These are phyloP conservation scores for Saccharomyces hybrid DNA, from an alignment of 1,139 yeast species.

Conservation along the genomic window DNA sequence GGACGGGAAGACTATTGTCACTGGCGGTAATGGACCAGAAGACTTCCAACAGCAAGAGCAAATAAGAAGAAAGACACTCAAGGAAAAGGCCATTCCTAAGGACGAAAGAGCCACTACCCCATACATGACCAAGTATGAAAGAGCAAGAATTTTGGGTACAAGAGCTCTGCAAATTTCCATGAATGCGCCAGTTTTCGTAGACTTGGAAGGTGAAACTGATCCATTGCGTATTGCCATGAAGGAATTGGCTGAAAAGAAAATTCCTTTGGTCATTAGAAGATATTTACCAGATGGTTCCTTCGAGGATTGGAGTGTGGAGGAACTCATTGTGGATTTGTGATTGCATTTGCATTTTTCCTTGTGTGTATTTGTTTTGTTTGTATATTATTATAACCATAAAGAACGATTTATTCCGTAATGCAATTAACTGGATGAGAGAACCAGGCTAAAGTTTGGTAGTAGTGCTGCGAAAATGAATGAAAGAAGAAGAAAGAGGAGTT, in stretches of 20 bases:
- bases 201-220: constrained; percentile 97
- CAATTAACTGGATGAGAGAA: background rate
- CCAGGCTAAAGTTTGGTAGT: background rate
- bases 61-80: constrained; percentile 57
- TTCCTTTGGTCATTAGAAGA: constrained; percentile 91
- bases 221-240: constrained; percentile 98
- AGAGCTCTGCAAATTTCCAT: constrained; percentile 93
- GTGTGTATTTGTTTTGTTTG: constrained; percentile 12
- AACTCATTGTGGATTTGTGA: constrained; percentile 79
- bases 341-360: constrained; percentile 8
- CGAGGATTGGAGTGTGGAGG: constrained; percentile 99
- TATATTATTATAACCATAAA: background rate
- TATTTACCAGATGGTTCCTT: constrained; percentile 94
- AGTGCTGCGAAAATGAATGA: too few relatives aligned
- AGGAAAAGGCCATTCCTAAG: constrained; percentile 80
- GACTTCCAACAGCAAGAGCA: constrained; percentile 39
- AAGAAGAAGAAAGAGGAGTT: background rate
- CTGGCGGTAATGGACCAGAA: constrained; percentile 58
- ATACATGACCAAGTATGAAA: constrained; percentile 95
- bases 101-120: constrained; percentile 93
- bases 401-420: background rate
- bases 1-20: constrained; percentile 58
- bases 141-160: constrained; percentile 94
- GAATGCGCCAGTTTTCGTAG: constrained; percentile 97
- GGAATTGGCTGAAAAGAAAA: constrained; percentile 88